A percentile compares a stretch with the other conserved stretches of the same genome.
Evolutionary conservation across 352 stramenopile genomes (phyloP).

Genomic region (Globisporangium radiosum): DNA sequence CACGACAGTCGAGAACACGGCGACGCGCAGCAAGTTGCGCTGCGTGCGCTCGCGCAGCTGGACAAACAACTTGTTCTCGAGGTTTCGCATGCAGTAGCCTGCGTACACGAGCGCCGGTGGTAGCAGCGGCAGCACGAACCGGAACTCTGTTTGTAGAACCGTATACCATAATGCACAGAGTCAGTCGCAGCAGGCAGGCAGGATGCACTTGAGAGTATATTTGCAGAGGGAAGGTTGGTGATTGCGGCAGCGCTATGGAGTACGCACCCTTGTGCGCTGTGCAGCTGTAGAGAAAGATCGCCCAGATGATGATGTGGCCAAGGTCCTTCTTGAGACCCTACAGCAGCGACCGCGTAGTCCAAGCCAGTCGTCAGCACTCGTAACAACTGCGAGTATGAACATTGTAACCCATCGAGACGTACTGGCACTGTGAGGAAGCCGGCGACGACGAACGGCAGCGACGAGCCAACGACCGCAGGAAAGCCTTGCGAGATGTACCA

Average conservation of each 20-base stretch:
- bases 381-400: too few relatives aligned
- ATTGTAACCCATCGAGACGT: constrained; percentile 1
- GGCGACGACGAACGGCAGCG: constrained; percentile 34
- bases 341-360: background rate
- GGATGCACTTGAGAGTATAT: too few relatives aligned
- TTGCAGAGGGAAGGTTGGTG: too few relatives aligned
- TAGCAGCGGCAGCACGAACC: constrained; percentile 79
- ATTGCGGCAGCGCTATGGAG: background rate
- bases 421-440: constrained; percentile 60
- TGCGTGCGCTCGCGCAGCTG: constrained; percentile 50
- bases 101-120: constrained; percentile 67
- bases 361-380: background rate
- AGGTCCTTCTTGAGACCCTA: constrained; percentile 63
- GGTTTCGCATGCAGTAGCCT: constrained; percentile 65
- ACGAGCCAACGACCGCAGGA: constrained; percentile 58
- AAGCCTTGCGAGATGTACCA: constrained; percentile 85
- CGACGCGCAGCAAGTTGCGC: constrained; percentile 42
- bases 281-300: constrained; percentile 73
- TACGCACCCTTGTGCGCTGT: constrained; percentile 68
- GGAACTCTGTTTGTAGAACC: constrained; percentile 44
- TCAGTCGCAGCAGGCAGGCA: too few relatives aligned
- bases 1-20: constrained; percentile 43
- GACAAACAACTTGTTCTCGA: constrained; percentile 55
- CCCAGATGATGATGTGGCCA: constrained; percentile 54
- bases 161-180: background rate